These are phyloP conservation scores for Aphanomyces euteiches DNA, from an alignment of 352 stramenopile species.

Conservation along the genomic window DNA sequence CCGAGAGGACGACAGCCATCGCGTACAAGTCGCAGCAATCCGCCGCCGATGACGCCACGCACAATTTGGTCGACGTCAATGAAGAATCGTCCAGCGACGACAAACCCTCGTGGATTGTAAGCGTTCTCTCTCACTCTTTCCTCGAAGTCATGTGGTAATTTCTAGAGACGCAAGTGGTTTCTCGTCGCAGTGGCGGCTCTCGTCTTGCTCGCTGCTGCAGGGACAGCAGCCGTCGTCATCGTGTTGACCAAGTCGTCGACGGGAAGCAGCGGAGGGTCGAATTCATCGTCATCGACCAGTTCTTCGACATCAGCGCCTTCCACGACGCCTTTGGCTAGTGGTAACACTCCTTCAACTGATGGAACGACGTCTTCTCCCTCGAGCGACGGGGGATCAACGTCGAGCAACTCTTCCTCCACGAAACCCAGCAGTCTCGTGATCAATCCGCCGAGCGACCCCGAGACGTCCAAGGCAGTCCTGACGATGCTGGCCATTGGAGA, in stretches of 20 bases:
- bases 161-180: background rate
- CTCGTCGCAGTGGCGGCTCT: background rate
- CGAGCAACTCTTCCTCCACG: no score
- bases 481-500: constrained; percentile 46
- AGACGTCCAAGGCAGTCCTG: constrained; percentile 29
- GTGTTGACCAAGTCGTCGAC: background rate
- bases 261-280: background rate
- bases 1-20: background rate
- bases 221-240: background rate
- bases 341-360: no score
- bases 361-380: no score
- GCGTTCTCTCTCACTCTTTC: no score
- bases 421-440: background rate
- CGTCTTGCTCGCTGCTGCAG: background rate
- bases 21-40: constrained; percentile 2
- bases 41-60: background rate
- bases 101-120: no score
- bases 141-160: background rate
- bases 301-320: background rate
- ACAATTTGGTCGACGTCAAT: background rate
- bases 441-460: constrained; percentile 6
- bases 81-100: background rate
- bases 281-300: background rate
- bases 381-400: no score
- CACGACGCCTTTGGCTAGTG: no score